phyloP scores from a whole-genome alignment of 768 basidiomycete species.

The Trametes coccinea region DNA sequence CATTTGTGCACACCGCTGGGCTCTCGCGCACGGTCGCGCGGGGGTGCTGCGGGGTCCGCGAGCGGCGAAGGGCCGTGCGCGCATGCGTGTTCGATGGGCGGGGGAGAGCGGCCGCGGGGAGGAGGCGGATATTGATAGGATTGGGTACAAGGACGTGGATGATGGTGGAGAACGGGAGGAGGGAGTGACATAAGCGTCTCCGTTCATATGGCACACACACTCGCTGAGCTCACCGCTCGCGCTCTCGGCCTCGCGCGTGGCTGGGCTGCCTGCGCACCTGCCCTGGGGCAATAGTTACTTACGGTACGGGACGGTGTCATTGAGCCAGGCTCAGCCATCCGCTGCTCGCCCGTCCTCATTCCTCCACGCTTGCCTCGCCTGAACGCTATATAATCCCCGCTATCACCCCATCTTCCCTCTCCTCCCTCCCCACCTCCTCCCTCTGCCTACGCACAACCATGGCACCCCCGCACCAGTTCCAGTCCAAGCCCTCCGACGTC shows the following conservation, averaged over 20 bases:
- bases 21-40: not conserved
- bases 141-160: not conserved
- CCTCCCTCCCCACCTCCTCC: slow-evolving; percentile 17
- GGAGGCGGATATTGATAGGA: not conserved
- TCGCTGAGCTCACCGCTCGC: slow-evolving; percentile 2
- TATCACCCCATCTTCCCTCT: slow-evolving; percentile 18
- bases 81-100: not conserved
- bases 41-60: not conserved
- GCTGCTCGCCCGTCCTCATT: no score
- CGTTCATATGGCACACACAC: not conserved
- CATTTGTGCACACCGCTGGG: not conserved
- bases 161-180: not conserved
- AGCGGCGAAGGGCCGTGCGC: not conserved
- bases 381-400: slow-evolving; percentile 25
- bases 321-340: no score
- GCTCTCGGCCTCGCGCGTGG: not conserved
- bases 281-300: no score
- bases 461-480: slow-evolving; percentile 54
- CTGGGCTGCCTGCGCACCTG: no score
- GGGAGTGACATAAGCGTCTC: slow-evolving; percentile 4
- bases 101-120: not conserved
- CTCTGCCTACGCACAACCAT: slow-evolving; percentile 41
- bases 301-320: no score
- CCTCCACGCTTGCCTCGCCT: not conserved
- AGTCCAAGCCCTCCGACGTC: slow-evolving; percentile 63